Base-by-base conservation (phyloP, 345 rosid species). In the Streptanthus diversifolius region DNA sequence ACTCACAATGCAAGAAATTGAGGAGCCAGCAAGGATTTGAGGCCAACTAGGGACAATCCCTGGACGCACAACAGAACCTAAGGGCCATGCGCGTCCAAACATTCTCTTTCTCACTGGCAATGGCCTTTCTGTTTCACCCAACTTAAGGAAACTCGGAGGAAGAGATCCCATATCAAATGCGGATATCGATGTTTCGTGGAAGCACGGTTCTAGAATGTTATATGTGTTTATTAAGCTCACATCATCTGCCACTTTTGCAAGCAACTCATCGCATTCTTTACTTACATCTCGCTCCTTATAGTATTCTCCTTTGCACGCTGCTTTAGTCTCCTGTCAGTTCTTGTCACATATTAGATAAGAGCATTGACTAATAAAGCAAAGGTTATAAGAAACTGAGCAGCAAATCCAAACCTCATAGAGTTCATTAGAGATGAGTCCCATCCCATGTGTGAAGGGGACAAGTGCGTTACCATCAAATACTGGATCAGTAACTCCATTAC, bases 71-170 rank as follows among this genome's bases (percentile, higher is more conserved):
- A 84, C 79, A 71, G 89, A 87, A 68, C 92, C 81, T 33, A 91
- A 27, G 25, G 98, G 98, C 98, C 98, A 91, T 5, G 96, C 90
- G 11, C 93, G 97, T 59, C 98, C 96, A 69, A 88, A 93, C 88
- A 93, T 85, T 80, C 96, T 88, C 59, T 73, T 86, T 35, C 92
- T 77, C 62, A 90, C 96, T 35, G 88, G 83, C 64, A 86, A 72
- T 77, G 91, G 85, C 79, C 75, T 77, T 65, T 91, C 85, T 11
- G 91, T 89, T 57, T 66, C 25, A 47, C 80, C 87, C 45, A 90
- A 52, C 39, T 30, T 30, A 66, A 63, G 79, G 82, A 88, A 84
- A 83, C 89, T 93, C 40, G 88, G 74, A 37, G 97, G 97, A 51
- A 91, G 72, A 5, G 64, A 63, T 27, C 60, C 61, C 15, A 37